Evolutionary conservation across 176 grass and related monocot species (phyloP), one percentile per base, ranked within the genome.

Genomic region (Ampelocalamus luodianensis): DNA sequence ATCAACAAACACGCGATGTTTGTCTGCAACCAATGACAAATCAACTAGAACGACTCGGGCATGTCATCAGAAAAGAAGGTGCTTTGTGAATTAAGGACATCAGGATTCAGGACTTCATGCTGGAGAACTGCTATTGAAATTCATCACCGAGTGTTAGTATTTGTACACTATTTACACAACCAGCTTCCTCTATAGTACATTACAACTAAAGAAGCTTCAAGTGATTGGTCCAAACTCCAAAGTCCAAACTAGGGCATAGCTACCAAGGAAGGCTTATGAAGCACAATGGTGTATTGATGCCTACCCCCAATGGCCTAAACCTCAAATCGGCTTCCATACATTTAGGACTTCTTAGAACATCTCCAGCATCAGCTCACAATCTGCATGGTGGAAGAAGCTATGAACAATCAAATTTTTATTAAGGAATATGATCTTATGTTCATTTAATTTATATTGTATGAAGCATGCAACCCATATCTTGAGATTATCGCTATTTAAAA

Each of bases 291-390:
- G 29, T 1, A 0, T 6, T 27, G 1, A 79, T 24, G 29, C 1
- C 1, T 1, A 1, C 29, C 29, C 29, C 29, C 1, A 29, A 1
- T 1, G 2, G 4, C 10, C 16, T 34, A 17, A 68, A 29, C 3
- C 22, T 81, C 81, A 97, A 5, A 92, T 86, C n/a, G n/a, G n/a
- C n/a, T n/a, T n/a, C n/a, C n/a, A n/a, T n/a, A n/a, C n/a, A n/a
- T n/a, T 88, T 18, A 98, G 89, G 16, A 93, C 81, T 78, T 98
- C 91, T 26, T 92, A 87, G 82, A 98, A 95, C 89, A 98, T 98
- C 81, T 98, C 93, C 64, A 92, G 55, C 65, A 93, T 95, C 29
- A 98, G 87, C 68, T 95, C 93, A 3, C 93, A 75, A 48, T 98
- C 96, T 0, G 89, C 91, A 23, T 92, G 86, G 12, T 81, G 89